Conservation (phyloP, 306 rosid species). For the Alnus glutinosa region DNA sequence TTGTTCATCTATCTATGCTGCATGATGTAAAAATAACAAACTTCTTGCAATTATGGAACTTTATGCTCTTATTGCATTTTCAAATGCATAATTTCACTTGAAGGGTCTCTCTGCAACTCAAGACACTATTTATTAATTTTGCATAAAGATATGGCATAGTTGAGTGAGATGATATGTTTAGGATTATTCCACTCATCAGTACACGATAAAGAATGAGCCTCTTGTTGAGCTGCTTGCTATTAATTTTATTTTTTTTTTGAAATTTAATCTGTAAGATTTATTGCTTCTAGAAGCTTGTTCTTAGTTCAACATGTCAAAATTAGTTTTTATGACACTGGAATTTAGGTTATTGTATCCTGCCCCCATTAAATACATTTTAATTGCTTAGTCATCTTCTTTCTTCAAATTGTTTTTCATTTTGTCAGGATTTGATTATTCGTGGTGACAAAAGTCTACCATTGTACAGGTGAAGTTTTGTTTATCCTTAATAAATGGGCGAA, state of each 20-base stretch:
- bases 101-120: background rate
- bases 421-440: conserved; percentile 84
- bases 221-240: background rate
- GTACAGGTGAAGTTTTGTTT: conserved; percentile 65
- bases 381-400: conserved; percentile 19
- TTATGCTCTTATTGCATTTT: background rate
- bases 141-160: background rate
- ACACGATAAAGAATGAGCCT: background rate
- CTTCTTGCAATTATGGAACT: background rate
- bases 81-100: background rate
- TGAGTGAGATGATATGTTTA: background rate
- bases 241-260: background rate
- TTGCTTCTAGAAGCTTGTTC: conserved; percentile 1
- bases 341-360: background rate
- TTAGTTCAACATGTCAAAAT: background rate
- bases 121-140: background rate
- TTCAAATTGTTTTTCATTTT: conserved; percentile 7
- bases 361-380: background rate
- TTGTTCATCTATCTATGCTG: conserved; percentile 14
- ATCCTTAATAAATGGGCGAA: conserved; percentile 17
- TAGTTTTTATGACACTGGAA: background rate
- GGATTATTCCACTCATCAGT: background rate
- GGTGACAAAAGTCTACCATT: conserved; percentile 83
- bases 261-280: background rate
- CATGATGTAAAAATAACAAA: conserved; percentile 5